phyloP scores from a whole-genome alignment of 768 basidiomycete genomes.

The Russula compacta region DNA sequence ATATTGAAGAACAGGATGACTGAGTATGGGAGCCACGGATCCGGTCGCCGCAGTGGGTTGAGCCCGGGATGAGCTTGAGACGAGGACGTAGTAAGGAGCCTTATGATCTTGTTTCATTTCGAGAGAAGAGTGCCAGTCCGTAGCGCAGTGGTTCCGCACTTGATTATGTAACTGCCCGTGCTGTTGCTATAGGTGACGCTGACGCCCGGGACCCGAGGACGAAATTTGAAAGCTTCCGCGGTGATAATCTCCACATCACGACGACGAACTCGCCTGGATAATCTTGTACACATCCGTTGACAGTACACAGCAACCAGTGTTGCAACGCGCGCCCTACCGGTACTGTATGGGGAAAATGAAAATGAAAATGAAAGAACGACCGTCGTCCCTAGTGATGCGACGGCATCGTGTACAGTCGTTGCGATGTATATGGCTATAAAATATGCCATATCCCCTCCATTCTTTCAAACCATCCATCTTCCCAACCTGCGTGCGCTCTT shows the following conservation, averaged over 20 bases:
- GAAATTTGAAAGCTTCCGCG: too few species aligned
- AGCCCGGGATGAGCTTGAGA: constrained; percentile 46
- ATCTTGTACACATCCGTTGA: too few species aligned
- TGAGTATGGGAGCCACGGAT: constrained; percentile 32
- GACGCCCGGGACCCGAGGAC: too few species aligned
- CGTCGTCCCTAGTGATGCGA: neutral
- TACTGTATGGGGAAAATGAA: too few species aligned
- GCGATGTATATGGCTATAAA: neutral
- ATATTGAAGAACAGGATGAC: constrained; percentile 70
- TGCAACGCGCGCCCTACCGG: too few species aligned
- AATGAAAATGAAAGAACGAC: neutral
- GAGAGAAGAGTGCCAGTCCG: neutral
- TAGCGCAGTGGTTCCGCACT: too few species aligned
- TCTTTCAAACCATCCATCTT: constrained; percentile 14
- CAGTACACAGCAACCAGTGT: too few species aligned
- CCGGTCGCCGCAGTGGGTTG: constrained; percentile 30
- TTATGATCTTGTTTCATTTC: constrained; percentile 18
- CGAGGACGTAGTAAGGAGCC: constrained; percentile 60
- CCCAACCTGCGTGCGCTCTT: constrained; percentile 2
- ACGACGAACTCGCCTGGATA: too few species aligned
- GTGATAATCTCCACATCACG: too few species aligned
- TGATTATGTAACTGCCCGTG: too few species aligned
- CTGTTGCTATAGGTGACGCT: too few species aligned
- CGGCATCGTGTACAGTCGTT: neutral
- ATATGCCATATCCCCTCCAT: neutral